Evolutionary conservation across 225 moss, liverwort and hornwort genomes (phyloP).

Genomic region (Ulota crispa): DNA sequence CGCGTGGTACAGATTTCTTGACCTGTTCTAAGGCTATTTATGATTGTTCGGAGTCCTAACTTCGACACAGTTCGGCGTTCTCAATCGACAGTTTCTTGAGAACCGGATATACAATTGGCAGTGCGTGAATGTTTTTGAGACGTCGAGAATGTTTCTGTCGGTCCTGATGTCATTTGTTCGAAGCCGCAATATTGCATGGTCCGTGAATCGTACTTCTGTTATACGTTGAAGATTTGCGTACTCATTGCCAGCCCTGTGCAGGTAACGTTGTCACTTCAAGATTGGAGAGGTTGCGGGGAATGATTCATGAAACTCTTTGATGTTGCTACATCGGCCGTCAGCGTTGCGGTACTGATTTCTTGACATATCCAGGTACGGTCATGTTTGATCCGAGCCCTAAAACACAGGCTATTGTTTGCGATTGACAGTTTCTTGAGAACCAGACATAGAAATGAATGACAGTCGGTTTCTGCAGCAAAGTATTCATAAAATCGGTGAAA

Average conservation of each 20-base stretch:
- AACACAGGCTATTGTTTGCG: background rate
- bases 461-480: background rate
- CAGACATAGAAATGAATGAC: background rate
- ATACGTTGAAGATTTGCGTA: background rate
- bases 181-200: too few species aligned
- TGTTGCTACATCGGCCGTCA: background rate
- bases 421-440: background rate
- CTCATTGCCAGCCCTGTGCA: background rate
- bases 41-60: too few species aligned
- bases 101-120: too few species aligned
- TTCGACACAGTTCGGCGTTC: too few species aligned
- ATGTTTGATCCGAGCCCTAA: background rate
- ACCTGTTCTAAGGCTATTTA: too few species aligned
- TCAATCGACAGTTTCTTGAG: too few species aligned
- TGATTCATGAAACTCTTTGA: background rate
- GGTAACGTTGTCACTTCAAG: background rate
- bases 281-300: background rate
- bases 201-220: too few species aligned
- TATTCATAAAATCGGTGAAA: background rate
- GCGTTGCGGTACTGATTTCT: background rate
- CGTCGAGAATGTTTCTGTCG: too few species aligned
- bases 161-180: too few species aligned
- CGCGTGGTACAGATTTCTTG: too few species aligned
- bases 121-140: too few species aligned
- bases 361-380: background rate